A percentile compares a stretch with the other conserved stretches of the same genome.
Conservation (phyloP, 495 filamentous ascomycete species). For the Penicillium silybi region DNA sequence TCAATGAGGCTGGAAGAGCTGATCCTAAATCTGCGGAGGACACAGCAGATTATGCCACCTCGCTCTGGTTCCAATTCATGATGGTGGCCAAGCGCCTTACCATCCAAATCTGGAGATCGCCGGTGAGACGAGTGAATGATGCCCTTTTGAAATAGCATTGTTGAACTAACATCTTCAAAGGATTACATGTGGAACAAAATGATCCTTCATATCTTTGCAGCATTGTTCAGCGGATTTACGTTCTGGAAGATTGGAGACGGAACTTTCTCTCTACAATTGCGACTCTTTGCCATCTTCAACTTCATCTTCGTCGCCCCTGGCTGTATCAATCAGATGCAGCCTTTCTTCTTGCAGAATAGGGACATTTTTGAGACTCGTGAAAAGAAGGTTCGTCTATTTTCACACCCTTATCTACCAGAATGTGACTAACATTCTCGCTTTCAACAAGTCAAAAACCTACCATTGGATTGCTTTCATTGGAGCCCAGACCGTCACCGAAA, state of each 20-base stretch:
- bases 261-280: conserved; percentile 33
- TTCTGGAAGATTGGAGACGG: conserved; percentile 46
- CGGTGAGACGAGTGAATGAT: conserved; percentile 50
- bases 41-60: conserved; percentile 45
- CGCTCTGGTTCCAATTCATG: conserved; percentile 45
- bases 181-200: conserved; percentile 45
- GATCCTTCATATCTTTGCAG: conserved; percentile 37
- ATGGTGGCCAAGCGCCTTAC: conserved; percentile 61
- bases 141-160: background rate
- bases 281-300: conserved; percentile 63
- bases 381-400: conserved; percentile 55
- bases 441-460: conserved; percentile 53
- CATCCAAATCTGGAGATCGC: conserved; percentile 78
- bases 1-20: conserved; percentile 47
- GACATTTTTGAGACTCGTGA: conserved; percentile 66
- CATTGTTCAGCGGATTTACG: conserved; percentile 42
- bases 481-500: conserved; percentile 50
- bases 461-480: conserved; percentile 44
- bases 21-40: conserved; percentile 39
- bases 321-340: conserved; percentile 84
- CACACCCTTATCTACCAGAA: conserved; percentile 55
- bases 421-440: conserved; percentile 40
- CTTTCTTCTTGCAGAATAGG: conserved; percentile 76
- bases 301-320: conserved; percentile 70
- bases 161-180: conserved; percentile 11